Evolutionary conservation across 352 stramenopile species (phyloP), one percentile per base, ranked within the genome.

Genomic region (Phytopythium ostracodes): DNA sequence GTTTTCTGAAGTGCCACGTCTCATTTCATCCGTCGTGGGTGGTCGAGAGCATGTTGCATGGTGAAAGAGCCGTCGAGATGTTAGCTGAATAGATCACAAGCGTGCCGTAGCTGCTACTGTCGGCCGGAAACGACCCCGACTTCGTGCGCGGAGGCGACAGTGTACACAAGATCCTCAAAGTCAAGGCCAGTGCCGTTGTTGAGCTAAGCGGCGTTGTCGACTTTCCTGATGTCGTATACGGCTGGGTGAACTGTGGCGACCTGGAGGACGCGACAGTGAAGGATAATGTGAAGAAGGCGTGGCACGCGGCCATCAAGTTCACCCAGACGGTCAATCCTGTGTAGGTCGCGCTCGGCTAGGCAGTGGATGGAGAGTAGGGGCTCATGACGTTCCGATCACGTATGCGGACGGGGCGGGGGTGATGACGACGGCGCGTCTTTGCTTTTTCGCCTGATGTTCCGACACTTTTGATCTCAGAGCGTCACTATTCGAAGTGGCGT

Each of bases 181-280:
- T n/a, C 15, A 46, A 38, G 18, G 46, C 59, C 18, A 18, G 43
- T 2, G n/a, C 20, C 43, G 51, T 56, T 11, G 46, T 2, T 8
- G 38, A n/a, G 31, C 27, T 40, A 11, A 47, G 68, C 63, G n/a
- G 55, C 6, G 65, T 73, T 2, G 29, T 73, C 53, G 60, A 76
- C 47, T 84, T 77, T 47, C 57, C 65, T 14, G 44, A 68, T 25
- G 68, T 68, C 60, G 55, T 67, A n/a, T 72, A 84, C 56, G 75
- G 75, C 35, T 83, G 75, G 75, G 71, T 79, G 36, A 72, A 77
- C 59, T 72, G 75, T 42, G 74, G 68, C 29, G 74, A 83, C 50
- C 17, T 79, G 63, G 2, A 40, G 29, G 8, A 40, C 70, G 11
- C n/a, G n/a, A n/a, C n/a, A n/a, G n/a, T n/a, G n/a, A 64, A 70